A percentile compares a stretch with the other conserved stretches of the same genome.
phyloP scores from a whole-genome alignment of 108 stramenopile genomes.

The Nitzschia inconspicua region DNA sequence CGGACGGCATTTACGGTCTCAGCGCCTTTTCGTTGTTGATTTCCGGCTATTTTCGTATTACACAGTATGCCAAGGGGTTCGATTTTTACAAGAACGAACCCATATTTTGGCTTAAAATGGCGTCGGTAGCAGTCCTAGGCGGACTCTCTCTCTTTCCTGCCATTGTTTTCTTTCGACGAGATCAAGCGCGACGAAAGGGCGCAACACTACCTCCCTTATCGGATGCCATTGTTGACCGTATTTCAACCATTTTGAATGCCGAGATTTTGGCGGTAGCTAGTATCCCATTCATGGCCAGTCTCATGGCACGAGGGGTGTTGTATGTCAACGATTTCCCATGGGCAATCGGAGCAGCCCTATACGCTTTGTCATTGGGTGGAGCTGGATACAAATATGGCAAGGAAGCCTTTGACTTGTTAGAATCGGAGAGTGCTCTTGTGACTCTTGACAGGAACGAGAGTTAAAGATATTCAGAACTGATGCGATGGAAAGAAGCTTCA shows the following conservation, averaged over 20 bases:
- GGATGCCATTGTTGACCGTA: constrained; percentile 34
- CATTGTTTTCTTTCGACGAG: constrained; percentile 47
- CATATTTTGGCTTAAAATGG: constrained; percentile 81
- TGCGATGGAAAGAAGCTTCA: too few species aligned
- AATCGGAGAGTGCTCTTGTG: too few species aligned
- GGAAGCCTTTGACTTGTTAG: constrained; percentile 71
- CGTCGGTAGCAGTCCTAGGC: constrained; percentile 51
- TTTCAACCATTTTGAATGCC: constrained; percentile 45
- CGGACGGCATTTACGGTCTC: constrained; percentile 57
- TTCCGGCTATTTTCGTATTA: constrained; percentile 56
- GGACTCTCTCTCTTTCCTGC: constrained; percentile 55
- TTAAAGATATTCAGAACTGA: too few species aligned
- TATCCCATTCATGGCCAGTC: constrained; percentile 52
- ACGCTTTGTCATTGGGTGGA: constrained; percentile 42
- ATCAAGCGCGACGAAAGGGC: constrained; percentile 30
- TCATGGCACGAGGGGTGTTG: constrained; percentile 58
- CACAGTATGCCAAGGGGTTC: constrained; percentile 68
- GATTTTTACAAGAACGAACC: constrained; percentile 80
- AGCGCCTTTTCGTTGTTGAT: constrained; percentile 36
- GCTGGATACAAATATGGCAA: constrained; percentile 66
- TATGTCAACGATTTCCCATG: constrained; percentile 41
- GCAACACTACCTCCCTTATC: constrained; percentile 43
- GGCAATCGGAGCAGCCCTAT: constrained; percentile 40
- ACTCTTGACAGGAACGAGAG: too few species aligned
- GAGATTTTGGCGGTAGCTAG: constrained; percentile 38